Evolutionary conservation across 306 rosid species (phyloP), one percentile per base, ranked within the genome.

Genomic region (Vicia villosa): DNA sequence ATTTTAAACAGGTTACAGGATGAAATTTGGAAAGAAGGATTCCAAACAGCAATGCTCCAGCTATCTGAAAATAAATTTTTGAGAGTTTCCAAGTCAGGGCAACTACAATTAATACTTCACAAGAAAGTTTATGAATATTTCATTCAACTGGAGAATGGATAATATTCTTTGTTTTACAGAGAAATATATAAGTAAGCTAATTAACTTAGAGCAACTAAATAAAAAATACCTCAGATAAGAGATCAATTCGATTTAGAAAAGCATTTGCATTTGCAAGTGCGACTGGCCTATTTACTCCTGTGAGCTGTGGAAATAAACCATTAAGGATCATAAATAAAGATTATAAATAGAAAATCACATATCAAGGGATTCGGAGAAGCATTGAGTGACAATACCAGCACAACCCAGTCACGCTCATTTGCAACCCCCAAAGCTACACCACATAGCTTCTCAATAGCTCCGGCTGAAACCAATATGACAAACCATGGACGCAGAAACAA

Each of bases 251-350:
- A 82, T 82, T 89, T 24, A 94, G 89, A 80, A 84, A 61, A 47
- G 97, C 97, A 86, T 91, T 95, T 80, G 92, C 97, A 47, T 91
- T 87, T 2, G 96, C 95, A 67, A 95, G 95, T 24, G 99, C 99
- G 61, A 91, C 73, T 15, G 99, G 96, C 83, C 97, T 81, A 77
- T 89, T 95, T 45, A 95, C 83, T 81, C 99, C 96, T 26, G 97
- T 96, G 69, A 91, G 77, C 97, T 95, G 90, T 76, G 51, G 63
- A 74, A 74, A 73, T 20, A 72, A 77, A 36, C 55, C 66, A 60
- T n/a, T 24, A 50, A 51, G 38, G 21, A 56, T 72, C 54, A 73
- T 62, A 75, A 14, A 8, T 46, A 54, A 22, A 5, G 40, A 62
- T 69, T 58, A 50, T n/a, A 70, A 65, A 26, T 30, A 34, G 14